Evolutionary conservation across 768 basidiomycete species (phyloP), one percentile per base, ranked within the genome.

Genomic region (Floccularia luteovirens): DNA sequence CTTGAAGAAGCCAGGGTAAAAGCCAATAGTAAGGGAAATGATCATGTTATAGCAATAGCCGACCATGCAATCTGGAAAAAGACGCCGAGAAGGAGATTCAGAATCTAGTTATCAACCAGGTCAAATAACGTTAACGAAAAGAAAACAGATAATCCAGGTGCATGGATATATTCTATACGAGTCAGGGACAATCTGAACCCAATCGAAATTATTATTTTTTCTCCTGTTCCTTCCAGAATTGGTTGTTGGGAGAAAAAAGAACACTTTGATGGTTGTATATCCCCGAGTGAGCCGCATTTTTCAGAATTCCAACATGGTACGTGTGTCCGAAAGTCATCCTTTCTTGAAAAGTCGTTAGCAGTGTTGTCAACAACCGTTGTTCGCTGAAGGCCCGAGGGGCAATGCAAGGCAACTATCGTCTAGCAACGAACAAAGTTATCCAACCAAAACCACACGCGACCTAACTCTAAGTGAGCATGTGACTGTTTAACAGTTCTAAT

Each of bases 61-160:
- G 57, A 52, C 30, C 7, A 41, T 7, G 28, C 19, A 31, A 41
- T 17, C 39, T 14, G 25, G 38, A 17, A 41, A 31, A 24, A 34
- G 32, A 8, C 27, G 27, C n/a, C n/a, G n/a, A n/a, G n/a, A n/a
- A n/a, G n/a, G n/a, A n/a, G n/a, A n/a, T n/a, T n/a, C n/a, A n/a
- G n/a, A n/a, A n/a, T n/a, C n/a, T n/a, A n/a, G n/a, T 10, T 34
- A 34, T 34, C 56, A 58, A 56, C 51, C 57, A 50, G 55, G 53
- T 52, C 48, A 54, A 54, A 46, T 43, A 48, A 44, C 47, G 32
- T 34, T 34, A 17, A 6, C 16, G 32, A n/a, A n/a, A n/a, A n/a
- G n/a, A n/a, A n/a, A n/a, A n/a, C n/a, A n/a, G n/a, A 34, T 34
- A 17, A 17, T 34, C 32, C 32, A 14, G 32, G 16, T 17, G 32